Conservation (phyloP, 306 rosid species). For the Cicer cuneatum region DNA sequence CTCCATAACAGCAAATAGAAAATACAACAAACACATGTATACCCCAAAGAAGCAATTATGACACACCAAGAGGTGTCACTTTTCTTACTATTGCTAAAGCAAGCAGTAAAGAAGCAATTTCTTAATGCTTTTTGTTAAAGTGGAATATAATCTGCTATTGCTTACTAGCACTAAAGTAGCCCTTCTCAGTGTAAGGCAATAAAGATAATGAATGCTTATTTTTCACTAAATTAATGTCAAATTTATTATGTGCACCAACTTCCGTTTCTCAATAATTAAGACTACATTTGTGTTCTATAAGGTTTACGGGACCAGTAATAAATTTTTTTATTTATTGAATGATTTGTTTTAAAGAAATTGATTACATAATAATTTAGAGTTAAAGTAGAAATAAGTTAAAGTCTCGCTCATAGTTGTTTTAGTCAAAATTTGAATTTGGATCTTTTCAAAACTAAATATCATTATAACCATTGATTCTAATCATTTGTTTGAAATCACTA, state of each 20-base stretch:
- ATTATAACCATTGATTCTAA: too few relatives aligned
- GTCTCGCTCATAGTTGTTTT: too few relatives aligned
- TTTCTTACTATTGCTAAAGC: constrained; percentile 17
- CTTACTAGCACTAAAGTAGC: constrained; percentile 8
- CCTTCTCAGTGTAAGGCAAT: background rate
- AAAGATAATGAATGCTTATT: constrained; percentile 8
- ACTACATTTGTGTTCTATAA: constrained; percentile 38
- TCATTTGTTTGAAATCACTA: too few relatives aligned
- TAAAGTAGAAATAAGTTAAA: too few relatives aligned
- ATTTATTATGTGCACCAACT: constrained; percentile 43
- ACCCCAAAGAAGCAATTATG: background rate
- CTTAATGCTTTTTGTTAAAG: constrained; percentile 31
- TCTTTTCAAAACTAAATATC: too few relatives aligned
- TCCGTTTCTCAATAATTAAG: constrained; percentile 11
- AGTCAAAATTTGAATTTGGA: too few relatives aligned
- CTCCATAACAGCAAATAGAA: background rate
- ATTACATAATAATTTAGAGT: too few relatives aligned
- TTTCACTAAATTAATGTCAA: constrained; percentile 28
- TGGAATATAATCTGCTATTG: constrained; percentile 19
- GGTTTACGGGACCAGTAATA: constrained; percentile 30
- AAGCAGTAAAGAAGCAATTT: constrained; percentile 26
- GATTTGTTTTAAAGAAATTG: too few relatives aligned
- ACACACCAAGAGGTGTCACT: constrained; percentile 14
- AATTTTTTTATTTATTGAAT: too few relatives aligned
- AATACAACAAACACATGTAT: background rate